Percentiles rank a stretch among this genome's conserved stretches.
These are phyloP conservation scores for Geotrichum klebahnii DNA, from an alignment of 1,139 yeast species.

Conservation along the genomic window DNA sequence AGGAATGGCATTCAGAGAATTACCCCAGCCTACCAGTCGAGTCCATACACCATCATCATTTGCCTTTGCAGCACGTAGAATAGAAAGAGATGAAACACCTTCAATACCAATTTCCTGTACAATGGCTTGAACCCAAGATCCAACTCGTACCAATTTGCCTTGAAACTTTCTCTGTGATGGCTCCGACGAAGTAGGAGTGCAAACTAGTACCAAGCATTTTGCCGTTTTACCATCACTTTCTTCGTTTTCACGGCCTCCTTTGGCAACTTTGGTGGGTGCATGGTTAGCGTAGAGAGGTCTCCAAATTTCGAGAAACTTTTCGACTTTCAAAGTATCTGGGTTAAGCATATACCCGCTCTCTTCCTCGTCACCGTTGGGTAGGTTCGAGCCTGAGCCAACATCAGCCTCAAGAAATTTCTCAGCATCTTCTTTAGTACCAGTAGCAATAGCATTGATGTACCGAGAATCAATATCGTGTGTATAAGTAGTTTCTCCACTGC, in stretches of 20 bases:
- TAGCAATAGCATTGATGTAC: conserved; percentile 23
- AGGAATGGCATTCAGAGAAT: conserved; percentile 20
- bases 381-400: conserved; percentile 45
- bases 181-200: conserved; percentile 18
- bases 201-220: conserved; percentile 22
- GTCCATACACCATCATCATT: conserved; percentile 18
- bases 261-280: conserved; percentile 38
- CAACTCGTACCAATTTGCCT: conserved; percentile 29
- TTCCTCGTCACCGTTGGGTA: conserved; percentile 45
- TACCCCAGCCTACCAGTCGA: conserved; percentile 22
- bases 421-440: conserved; percentile 20
- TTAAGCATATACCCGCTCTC: conserved; percentile 56
- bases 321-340: conserved; percentile 45
- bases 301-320: conserved; percentile 57
- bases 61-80: conserved; percentile 20
- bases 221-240: neutral
- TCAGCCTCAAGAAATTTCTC: conserved; percentile 40
- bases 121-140: conserved; percentile 29
- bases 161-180: conserved; percentile 21
- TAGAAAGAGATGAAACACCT: conserved; percentile 19
- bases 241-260: neutral
- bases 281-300: conserved; percentile 47
- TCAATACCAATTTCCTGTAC: conserved; percentile 15
- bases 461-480: conserved; percentile 47
- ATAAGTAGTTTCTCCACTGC: conserved; percentile 34